A percentile compares a stretch with the other conserved stretches of the same genome.
phyloP scores from a whole-genome alignment of 345 rosid species.

The Aurinia saxatilis region DNA sequence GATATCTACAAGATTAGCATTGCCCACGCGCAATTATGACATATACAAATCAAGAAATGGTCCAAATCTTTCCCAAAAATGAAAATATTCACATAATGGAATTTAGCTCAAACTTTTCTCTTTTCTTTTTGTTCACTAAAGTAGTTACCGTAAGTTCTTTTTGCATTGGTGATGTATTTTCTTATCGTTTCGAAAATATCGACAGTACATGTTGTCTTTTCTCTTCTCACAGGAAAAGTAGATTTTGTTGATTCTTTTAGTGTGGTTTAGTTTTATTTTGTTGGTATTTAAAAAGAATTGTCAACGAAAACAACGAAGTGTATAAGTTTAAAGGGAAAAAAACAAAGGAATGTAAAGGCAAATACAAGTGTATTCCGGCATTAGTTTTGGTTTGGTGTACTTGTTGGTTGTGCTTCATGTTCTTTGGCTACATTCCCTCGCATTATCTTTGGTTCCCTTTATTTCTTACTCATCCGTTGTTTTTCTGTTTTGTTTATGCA shows the following conservation, averaged over 20 bases:
- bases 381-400: slow-evolving; percentile 14
- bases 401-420: slow-evolving; percentile 15
- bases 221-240: neutral
- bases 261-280: neutral
- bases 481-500: neutral
- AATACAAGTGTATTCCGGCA: slow-evolving; percentile 12
- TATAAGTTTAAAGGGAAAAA: slow-evolving; percentile 4
- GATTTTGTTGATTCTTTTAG: neutral
- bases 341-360: slow-evolving; percentile 8
- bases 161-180: neutral
- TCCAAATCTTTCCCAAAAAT: neutral
- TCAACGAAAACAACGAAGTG: neutral
- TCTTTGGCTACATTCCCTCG: slow-evolving; percentile 10
- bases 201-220: neutral
- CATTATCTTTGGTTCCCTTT: neutral
- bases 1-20: too few species aligned
- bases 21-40: too few species aligned
- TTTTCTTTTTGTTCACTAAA: neutral
- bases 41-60: neutral
- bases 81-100: neutral
- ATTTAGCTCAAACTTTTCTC: neutral
- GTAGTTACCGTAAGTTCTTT: neutral
- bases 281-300: neutral
- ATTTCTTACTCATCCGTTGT: neutral
- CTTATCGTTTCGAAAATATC: neutral